Evolutionary conservation across 768 basidiomycete species (phyloP), one percentile per base, ranked within the genome.

Genomic region (Tricholoma terreum): DNA sequence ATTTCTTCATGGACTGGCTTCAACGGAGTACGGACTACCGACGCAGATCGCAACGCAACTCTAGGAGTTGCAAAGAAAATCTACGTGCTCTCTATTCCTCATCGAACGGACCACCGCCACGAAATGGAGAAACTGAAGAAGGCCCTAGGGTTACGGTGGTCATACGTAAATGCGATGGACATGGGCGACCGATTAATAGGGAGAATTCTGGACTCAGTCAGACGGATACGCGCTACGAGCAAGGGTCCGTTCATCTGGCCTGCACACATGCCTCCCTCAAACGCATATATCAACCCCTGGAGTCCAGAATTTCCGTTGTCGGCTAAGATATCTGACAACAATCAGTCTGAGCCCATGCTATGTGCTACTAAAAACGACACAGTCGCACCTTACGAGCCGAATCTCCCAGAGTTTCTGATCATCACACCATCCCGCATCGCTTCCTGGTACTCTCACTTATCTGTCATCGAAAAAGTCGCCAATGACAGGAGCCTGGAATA

Each of bases 391-490:
- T 80, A 76, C 58, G 65, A 59, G 38, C 61, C 73, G 12, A 60
- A 60, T 0, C 65, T 82, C 6, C 80, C 80, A 2, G 71, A 75
- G 21, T 75, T 83, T 67, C 73, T 75, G 66, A 59, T 83, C 30
- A 80, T 91, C 50, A 84, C 85, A 1, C 73, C 76, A 24, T 77
- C 79, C 15, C 82, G 86, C 53, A 67, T 89, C 34, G 86, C 87
- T 10, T 90, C 87, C 69, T 90, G 52, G 52, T 43, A 43, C 8
- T 43, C 52, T n/a, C 89, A 90, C 66, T 58, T 84, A 10, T 75
- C 72, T 30, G 74, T 79, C 34, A 79, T 90, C 30, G 78, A 73
- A 19, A 70, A 58, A 3, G 74, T 86, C 40, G 71, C 69, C 43
- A 72, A 74, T 57, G 52, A 63, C 42, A 33, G 57, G 4, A 35